These are phyloP conservation scores for Cystobasidium ongulense DNA, from an alignment of 768 basidiomycete species.

Conservation along the genomic window DNA sequence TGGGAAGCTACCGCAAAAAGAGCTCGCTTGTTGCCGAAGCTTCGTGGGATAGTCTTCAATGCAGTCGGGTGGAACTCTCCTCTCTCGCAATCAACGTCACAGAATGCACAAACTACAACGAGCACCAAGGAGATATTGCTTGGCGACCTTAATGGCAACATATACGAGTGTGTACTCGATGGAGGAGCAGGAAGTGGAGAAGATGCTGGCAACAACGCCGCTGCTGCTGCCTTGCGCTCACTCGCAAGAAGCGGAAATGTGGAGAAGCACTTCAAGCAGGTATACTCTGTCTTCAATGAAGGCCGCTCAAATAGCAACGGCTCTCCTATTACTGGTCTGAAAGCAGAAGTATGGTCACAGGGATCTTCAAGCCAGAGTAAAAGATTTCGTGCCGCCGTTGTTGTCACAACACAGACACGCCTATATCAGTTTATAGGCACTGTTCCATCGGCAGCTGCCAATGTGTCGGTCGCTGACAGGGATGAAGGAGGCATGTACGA, in stretches of 20 bases:
- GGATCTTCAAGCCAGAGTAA: conserved; percentile 53
- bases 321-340: conserved; percentile 60
- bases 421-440: conserved; percentile 80
- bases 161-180: conserved; percentile 75
- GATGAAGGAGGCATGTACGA: conserved; percentile 74
- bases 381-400: conserved; percentile 53
- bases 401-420: conserved; percentile 75
- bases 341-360: conserved; percentile 64
- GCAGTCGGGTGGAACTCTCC: conserved; percentile 77
- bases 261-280: conserved; percentile 46
- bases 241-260: conserved; percentile 18
- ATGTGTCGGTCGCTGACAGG: conserved; percentile 54
- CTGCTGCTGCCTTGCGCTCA: conserved; percentile 72
- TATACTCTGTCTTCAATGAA: conserved; percentile 39
- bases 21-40: conserved; percentile 64
- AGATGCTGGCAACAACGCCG: not conserved
- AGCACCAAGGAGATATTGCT: conserved; percentile 79
- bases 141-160: conserved; percentile 71
- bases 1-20: conserved; percentile 58
- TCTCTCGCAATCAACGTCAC: conserved; percentile 53
- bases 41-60: conserved; percentile 74
- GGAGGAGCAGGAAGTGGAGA: conserved; percentile 55
- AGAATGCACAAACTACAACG: conserved; percentile 53
- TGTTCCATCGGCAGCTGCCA: conserved; percentile 25
- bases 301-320: not conserved